Conservation (phyloP, 495 filamentous ascomycete species). For the Parathielavia appendiculata region DNA sequence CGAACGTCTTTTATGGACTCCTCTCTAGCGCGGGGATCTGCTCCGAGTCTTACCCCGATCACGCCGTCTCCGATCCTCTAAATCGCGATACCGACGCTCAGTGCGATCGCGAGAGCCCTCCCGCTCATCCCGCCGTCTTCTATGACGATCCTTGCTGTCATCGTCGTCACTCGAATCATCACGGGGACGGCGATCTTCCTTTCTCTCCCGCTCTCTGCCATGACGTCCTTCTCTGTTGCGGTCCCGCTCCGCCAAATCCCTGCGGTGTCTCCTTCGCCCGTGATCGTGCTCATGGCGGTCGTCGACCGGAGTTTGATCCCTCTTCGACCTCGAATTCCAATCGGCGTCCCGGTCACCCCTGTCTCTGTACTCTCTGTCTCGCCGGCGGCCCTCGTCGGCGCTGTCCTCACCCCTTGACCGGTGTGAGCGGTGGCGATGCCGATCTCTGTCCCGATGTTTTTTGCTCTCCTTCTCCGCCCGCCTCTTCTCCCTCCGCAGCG, state of each 20-base stretch:
- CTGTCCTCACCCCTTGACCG: conserved; percentile 23
- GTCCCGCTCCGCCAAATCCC: conserved; percentile 25
- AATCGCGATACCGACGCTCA: conserved; percentile 12
- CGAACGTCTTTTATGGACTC: not conserved
- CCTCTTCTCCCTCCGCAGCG: conserved; percentile 52
- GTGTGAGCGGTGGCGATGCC: conserved; percentile 28
- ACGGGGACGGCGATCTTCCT: conserved; percentile 17
- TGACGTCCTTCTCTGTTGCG: conserved; percentile 22
- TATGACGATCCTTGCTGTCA: conserved; percentile 22
- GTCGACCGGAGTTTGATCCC: conserved; percentile 20
- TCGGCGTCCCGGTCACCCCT: conserved; percentile 14
- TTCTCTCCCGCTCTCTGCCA: conserved; percentile 26
- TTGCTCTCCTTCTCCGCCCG: conserved; percentile 33
- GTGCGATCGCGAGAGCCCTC: conserved; percentile 21
- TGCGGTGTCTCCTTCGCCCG: conserved; percentile 26
- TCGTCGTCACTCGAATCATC: conserved; percentile 25
- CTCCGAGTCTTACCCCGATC: conserved; percentile 22
- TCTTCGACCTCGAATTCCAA: conserved; percentile 15
- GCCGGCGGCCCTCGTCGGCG: conserved; percentile 10
- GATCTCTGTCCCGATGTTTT: conserved; percentile 19
- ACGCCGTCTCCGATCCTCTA: conserved; percentile 18
- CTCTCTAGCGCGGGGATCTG: conserved; percentile 23
- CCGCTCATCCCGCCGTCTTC: conserved; percentile 21
- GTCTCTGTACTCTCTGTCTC: conserved; percentile 12
- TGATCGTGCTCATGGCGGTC: conserved; percentile 24